A percentile compares a stretch with the other conserved stretches of the same genome.
These are phyloP conservation scores for Roridomyces roridus DNA, from an alignment of 768 basidiomycete genomes.

Conservation along the genomic window DNA sequence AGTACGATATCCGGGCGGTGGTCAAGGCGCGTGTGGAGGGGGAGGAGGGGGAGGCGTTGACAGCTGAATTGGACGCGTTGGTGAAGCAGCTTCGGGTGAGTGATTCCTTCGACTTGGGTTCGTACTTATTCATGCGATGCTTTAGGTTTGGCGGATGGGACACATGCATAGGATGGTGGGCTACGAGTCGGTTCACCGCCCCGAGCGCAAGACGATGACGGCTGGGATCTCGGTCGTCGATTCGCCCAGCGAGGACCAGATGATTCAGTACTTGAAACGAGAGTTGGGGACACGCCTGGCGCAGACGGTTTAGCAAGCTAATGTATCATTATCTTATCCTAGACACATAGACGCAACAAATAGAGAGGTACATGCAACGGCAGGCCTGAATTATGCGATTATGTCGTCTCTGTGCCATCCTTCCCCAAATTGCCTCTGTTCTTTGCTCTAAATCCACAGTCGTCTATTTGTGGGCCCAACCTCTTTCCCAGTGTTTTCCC, in stretches of 20 bases:
- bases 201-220: constrained; percentile 26
- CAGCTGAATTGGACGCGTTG: constrained; percentile 20
- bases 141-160: constrained; percentile 25
- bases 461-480: no score
- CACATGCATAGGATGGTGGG: constrained; percentile 26
- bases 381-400: no score
- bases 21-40: constrained; percentile 6
- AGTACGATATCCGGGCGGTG: constrained; percentile 20
- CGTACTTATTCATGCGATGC: neutral
- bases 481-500: no score
- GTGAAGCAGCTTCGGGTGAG: constrained; percentile 24
- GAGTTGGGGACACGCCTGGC: constrained; percentile 18
- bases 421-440: no score
- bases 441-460: no score
- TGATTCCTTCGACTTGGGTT: neutral
- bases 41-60: constrained; percentile 4
- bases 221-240: constrained; percentile 25
- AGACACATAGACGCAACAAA: neutral
- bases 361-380: no score
- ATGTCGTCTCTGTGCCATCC: no score
- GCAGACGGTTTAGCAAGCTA: constrained; percentile 20
- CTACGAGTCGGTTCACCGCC: constrained; percentile 24
- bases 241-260: constrained; percentile 14
- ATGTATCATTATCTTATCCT: neutral
- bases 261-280: constrained; percentile 24